Evolutionary conservation across 768 basidiomycete genomes (phyloP).

Genomic region (Russula sp.): DNA sequence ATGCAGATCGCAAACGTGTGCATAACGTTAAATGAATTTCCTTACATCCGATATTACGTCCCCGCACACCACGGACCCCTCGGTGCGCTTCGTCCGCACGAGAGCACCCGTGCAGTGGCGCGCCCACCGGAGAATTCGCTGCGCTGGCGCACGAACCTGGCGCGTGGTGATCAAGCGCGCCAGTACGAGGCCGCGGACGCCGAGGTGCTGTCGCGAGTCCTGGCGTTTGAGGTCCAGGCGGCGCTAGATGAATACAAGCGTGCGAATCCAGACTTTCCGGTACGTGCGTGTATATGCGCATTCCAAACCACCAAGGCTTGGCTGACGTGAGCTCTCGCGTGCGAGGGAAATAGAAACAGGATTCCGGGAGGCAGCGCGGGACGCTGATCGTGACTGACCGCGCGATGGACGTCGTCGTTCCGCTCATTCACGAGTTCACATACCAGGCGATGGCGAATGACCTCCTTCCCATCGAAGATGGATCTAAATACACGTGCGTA

Average conservation of each 20-base stretch:
- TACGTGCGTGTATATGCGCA: conserved; percentile 53
- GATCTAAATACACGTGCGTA: conserved; percentile 79
- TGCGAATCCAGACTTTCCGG: conserved; percentile 82
- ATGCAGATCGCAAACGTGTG: conserved; percentile 81
- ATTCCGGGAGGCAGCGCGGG: conserved; percentile 55
- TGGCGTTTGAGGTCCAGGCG: conserved; percentile 83
- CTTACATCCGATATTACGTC: conserved; percentile 89
- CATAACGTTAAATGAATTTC: conserved; percentile 87
- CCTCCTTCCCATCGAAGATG: conserved; percentile 83
- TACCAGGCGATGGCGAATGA: conserved; percentile 99
- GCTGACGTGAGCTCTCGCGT: conserved; percentile 1
- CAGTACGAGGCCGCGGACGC: conserved; percentile 66
- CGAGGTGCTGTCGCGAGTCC: conserved; percentile 74
- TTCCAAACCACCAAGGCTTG: background rate
- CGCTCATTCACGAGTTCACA: conserved; percentile 95
- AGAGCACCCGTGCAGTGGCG: conserved; percentile 61
- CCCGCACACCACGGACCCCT: conserved; percentile 80
- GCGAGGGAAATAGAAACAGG: conserved; percentile 33
- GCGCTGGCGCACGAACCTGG: conserved; percentile 81
- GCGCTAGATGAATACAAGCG: conserved; percentile 86
- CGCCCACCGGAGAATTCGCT: conserved; percentile 56
- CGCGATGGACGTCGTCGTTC: conserved; percentile 90
- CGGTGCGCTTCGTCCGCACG: conserved; percentile 72
- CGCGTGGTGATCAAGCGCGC: conserved; percentile 65
- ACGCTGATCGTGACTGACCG: conserved; percentile 92